Evolutionary conservation across 106 monocot genomes (phyloP).

Genomic region (Phalaenopsis aphrodite): DNA sequence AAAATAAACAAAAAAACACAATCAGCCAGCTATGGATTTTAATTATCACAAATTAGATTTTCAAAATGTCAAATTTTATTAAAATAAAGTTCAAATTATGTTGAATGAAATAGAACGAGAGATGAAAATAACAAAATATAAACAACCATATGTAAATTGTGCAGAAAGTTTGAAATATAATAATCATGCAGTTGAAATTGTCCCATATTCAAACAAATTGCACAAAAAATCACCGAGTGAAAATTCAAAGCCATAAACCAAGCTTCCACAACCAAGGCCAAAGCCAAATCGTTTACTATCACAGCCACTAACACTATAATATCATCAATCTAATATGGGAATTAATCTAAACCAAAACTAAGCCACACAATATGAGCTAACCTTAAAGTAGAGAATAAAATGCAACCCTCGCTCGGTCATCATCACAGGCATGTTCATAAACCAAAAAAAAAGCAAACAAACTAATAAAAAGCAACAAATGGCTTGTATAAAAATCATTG

Average conservation of each 20-base stretch:
- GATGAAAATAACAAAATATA: too few relatives aligned
- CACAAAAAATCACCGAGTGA: background rate
- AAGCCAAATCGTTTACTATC: background rate
- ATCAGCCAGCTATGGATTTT: too few relatives aligned
- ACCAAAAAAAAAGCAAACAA: background rate
- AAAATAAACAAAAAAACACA: too few relatives aligned
- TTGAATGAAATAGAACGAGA: too few relatives aligned
- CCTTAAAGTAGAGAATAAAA: slow-evolving; percentile 1
- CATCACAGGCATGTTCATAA: background rate
- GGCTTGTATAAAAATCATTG: background rate
- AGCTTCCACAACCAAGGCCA: background rate
- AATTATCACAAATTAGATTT: too few relatives aligned
- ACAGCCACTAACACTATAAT: background rate
- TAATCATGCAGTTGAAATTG: too few relatives aligned
- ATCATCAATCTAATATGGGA: background rate
- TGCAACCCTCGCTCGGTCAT: background rate
- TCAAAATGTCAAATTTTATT: too few relatives aligned
- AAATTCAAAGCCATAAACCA: background rate
- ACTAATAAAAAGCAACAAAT: background rate
- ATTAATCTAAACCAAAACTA: background rate
- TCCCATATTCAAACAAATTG: too few relatives aligned
- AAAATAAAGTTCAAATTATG: too few relatives aligned
- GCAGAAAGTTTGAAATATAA: too few relatives aligned
- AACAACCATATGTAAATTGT: too few relatives aligned
- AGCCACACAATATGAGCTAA: background rate